These are phyloP conservation scores for Lipomyces sp. DNA, from an alignment of 805 yeast species.

Conservation along the genomic window DNA sequence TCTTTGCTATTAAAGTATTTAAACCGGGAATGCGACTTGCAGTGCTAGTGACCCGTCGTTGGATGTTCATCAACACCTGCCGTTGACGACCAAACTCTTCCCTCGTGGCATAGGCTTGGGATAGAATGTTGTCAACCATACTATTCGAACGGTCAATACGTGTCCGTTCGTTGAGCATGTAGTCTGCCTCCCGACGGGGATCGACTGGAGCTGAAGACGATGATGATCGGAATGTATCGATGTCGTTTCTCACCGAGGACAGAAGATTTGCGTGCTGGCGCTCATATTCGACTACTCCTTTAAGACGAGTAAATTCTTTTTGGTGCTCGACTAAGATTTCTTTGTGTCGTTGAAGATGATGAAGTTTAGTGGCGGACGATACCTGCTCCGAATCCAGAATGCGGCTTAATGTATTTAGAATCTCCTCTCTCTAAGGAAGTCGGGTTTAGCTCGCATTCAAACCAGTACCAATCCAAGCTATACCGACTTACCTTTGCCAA, in stretches of 20 bases:
- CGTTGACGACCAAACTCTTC: constrained; percentile 82
- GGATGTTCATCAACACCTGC: constrained; percentile 64
- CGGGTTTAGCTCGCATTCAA: neutral
- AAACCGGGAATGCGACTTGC: constrained; percentile 81
- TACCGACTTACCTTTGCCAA: constrained; percentile 50
- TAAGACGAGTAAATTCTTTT: constrained; percentile 63
- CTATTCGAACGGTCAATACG: constrained; percentile 74
- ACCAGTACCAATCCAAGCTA: constrained; percentile 31
- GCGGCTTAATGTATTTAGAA: constrained; percentile 57
- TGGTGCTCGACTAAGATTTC: constrained; percentile 75
- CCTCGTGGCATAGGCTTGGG: constrained; percentile 87
- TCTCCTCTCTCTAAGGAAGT: constrained; percentile 53
- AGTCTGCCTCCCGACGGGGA: constrained; percentile 59
- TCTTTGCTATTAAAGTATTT: constrained; percentile 71
- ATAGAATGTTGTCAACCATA: constrained; percentile 76
- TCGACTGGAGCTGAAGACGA: constrained; percentile 32
- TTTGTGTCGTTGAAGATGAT: constrained; percentile 81
- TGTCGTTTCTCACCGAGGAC: constrained; percentile 77
- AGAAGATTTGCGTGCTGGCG: constrained; percentile 76
- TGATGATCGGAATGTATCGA: constrained; percentile 64
- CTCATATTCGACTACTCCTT: constrained; percentile 66
- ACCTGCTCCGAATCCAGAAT: constrained; percentile 60
- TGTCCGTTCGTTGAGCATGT: constrained; percentile 75
- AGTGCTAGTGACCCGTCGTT: constrained; percentile 62
- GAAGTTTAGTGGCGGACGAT: constrained; percentile 72